phyloP scores from a whole-genome alignment of 805 yeast species.

The Clavispora carvajalis region DNA sequence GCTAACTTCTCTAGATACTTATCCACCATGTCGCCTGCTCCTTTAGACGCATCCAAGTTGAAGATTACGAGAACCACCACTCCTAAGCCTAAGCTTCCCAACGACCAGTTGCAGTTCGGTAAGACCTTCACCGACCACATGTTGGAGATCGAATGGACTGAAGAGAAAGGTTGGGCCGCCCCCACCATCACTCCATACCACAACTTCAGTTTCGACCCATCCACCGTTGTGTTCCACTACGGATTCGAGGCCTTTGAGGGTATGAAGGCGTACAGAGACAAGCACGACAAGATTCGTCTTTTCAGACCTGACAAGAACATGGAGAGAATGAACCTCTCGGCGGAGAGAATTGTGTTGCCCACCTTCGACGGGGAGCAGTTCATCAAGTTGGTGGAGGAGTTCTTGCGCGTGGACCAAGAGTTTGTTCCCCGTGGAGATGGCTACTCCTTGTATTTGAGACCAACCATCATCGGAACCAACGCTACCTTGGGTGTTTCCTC shows the following conservation, averaged over 20 bases:
- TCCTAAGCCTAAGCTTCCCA: slow-evolving; percentile 33
- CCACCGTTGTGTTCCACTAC: slow-evolving; percentile 87
- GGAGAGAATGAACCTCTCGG: slow-evolving; percentile 85
- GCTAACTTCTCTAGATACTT: slow-evolving; percentile 12
- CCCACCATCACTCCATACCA: slow-evolving; percentile 88
- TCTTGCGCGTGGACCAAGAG: slow-evolving; percentile 66
- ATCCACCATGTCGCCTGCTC: slow-evolving; percentile 18
- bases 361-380: slow-evolving; percentile 75
- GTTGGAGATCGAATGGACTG: slow-evolving; percentile 81
- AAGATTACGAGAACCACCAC: slow-evolving; percentile 31
- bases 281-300: slow-evolving; percentile 54
- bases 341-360: slow-evolving; percentile 86
- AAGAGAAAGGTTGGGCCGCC: slow-evolving; percentile 74
- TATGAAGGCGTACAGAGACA: slow-evolving; percentile 78
- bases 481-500: slow-evolving; percentile 81
- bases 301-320: slow-evolving; percentile 92
- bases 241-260: slow-evolving; percentile 96
- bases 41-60: slow-evolving; percentile 36
- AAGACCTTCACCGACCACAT: slow-evolving; percentile 78
- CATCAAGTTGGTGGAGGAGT: slow-evolving; percentile 67
- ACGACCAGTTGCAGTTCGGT: slow-evolving; percentile 39
- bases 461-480: slow-evolving; percentile 91
- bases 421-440: slow-evolving; percentile 85
- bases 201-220: slow-evolving; percentile 72
- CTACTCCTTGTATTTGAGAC: slow-evolving; percentile 88